phyloP scores from a whole-genome alignment of 2,329 filamentous ascomycete genomes.

The Fusarium burgessii region DNA sequence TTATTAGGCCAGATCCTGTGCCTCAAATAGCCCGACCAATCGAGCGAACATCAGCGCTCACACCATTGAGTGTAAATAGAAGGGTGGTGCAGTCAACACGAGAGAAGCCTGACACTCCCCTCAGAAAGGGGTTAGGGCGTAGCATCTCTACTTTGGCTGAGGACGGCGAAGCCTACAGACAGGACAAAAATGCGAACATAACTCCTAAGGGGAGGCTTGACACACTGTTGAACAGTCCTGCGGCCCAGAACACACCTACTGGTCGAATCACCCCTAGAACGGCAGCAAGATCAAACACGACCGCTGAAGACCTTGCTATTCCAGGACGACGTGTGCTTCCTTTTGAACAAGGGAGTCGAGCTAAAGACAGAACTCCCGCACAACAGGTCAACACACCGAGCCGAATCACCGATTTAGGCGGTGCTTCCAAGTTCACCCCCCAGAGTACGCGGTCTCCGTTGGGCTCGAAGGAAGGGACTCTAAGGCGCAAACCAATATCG shows the following conservation, averaged over 20 bases:
- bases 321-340: conserved; percentile 58
- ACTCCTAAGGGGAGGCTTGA: conserved; percentile 49
- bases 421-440: conserved; percentile 21
- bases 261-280: conserved; percentile 43
- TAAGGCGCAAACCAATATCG: conserved; percentile 69
- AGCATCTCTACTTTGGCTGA: conserved; percentile 61
- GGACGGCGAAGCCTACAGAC: conserved; percentile 56
- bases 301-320: conserved; percentile 47
- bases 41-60: conserved; percentile 49
- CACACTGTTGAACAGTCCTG: conserved; percentile 51
- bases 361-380: conserved; percentile 24
- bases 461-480: conserved; percentile 51
- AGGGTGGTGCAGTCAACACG: conserved; percentile 39
- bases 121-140: conserved; percentile 47
- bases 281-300: conserved; percentile 28
- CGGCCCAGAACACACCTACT: conserved; percentile 41
- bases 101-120: conserved; percentile 36
- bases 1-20: conserved; percentile 35
- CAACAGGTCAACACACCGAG: conserved; percentile 20
- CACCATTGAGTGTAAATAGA: conserved; percentile 54
- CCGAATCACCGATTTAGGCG: conserved; percentile 1
- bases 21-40: conserved; percentile 36
- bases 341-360: conserved; percentile 43
- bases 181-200: conserved; percentile 17
- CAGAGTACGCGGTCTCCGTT: conserved; percentile 30